phyloP scores from a whole-genome alignment of 345 rosid genomes.

The Trapa incisa region DNA sequence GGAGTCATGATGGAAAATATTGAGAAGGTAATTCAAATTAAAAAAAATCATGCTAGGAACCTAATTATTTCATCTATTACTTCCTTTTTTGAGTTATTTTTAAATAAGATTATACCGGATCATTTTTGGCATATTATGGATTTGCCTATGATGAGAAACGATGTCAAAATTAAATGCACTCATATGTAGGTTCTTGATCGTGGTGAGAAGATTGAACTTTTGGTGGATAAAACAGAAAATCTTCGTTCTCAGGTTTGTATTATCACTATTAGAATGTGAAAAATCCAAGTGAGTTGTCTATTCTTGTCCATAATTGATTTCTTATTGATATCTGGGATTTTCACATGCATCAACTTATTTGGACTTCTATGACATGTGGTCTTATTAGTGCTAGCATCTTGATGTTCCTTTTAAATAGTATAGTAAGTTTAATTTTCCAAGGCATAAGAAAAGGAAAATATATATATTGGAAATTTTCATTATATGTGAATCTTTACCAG shows the following conservation, averaged over 20 bases:
- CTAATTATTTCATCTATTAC: not conserved
- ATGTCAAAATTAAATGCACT: not conserved
- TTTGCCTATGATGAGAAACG: not conserved
- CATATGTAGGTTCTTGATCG: slow-evolving; percentile 55
- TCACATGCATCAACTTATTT: not conserved
- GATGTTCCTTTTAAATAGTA: not conserved
- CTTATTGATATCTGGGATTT: not conserved
- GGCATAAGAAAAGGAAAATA: too few species aligned
- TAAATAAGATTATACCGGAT: not conserved
- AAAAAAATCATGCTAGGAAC: not conserved
- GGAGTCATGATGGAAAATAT: slow-evolving; percentile 94
- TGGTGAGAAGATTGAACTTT: slow-evolving; percentile 68
- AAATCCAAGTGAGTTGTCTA: not conserved
- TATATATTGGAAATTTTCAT: not conserved
- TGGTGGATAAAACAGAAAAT: slow-evolving; percentile 68
- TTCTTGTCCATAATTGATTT: not conserved
- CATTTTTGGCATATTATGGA: not conserved
- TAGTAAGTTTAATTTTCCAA: not conserved
- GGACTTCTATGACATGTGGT: not conserved
- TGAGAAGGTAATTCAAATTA: slow-evolving; percentile 44
- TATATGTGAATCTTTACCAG: not conserved
- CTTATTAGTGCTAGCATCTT: not conserved
- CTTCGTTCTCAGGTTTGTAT: slow-evolving; percentile 54
- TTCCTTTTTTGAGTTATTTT: not conserved
- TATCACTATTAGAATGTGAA: not conserved